Evolutionary conservation across 2,329 filamentous ascomycete species (phyloP), one percentile per base, ranked within the genome.

Genomic region (Hypoxylon sp.): DNA sequence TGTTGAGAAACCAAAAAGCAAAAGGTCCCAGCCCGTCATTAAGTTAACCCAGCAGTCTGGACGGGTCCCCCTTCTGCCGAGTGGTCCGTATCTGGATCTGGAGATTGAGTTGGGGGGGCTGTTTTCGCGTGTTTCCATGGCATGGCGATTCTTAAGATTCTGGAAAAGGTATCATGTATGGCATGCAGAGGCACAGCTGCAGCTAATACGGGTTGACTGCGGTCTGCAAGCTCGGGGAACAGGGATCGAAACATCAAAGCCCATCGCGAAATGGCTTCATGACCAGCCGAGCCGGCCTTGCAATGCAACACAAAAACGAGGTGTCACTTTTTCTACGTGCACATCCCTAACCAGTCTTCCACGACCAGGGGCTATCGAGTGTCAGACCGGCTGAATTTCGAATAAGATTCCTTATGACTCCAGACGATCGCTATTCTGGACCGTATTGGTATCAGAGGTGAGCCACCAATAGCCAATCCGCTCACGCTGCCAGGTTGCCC

Each of bases 101-200:
- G 62, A 69, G 62, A 66, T 71, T 68, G 68, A 68, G 60, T 68
- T 62, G 68, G 62, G 55, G 57, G 59, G 53, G 47, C 43, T 47
- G 41, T 49, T 54, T 55, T 67, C 61, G 61, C 62, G 62, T 65
- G 62, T 59, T 51, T 67, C 61, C 59, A n/a, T n/a, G n/a, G n/a
- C 59, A 65, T 51, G 58, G 62, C 57, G 62, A 56, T 56, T 61
- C 65, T 52, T 52, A 28, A 62, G 57, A 62, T 61, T 64, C 66
- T 68, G 64, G 67, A 61, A 68, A 60, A 55, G 43, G 61, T 65
- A 56, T 62, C 55, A 70, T 68, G 66, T 74, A 74, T 70, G 71
- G 70, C 71, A 73, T 75, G 73, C 73, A 74, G 71, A 72, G 68
- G 69, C 71, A 4, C 67, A 73, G 72, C 72, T 75, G 73, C 73